Percentiles rank a stretch among this genome's conserved stretches.
These are phyloP conservation scores for Yamadazyma kitorensis DNA, from an alignment of 805 yeast genomes.

Conservation along the genomic window DNA sequence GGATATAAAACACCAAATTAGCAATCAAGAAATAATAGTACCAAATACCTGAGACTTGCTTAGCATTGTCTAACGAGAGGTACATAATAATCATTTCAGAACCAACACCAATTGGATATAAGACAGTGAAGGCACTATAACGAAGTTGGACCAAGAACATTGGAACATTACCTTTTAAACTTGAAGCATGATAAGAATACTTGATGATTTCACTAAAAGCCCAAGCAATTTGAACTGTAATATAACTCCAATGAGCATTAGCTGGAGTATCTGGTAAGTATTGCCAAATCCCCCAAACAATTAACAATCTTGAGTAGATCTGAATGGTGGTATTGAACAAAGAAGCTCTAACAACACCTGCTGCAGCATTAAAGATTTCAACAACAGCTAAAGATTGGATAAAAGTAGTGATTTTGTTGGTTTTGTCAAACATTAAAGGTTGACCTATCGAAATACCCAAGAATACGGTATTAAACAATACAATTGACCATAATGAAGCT, in stretches of 20 bases:
- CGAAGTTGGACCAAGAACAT: conserved; percentile 63
- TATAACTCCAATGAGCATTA: conserved; percentile 53
- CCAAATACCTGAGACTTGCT: conserved; percentile 42
- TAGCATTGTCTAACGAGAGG: conserved; percentile 72
- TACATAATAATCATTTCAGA: conserved; percentile 73
- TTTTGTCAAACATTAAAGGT: conserved; percentile 59
- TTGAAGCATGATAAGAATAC: conserved; percentile 81
- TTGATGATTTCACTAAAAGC: conserved; percentile 90
- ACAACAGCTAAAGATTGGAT: conserved; percentile 79
- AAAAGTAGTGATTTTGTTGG: conserved; percentile 55
- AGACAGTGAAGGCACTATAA: conserved; percentile 75
- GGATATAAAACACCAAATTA: conserved; percentile 67
- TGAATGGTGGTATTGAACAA: conserved; percentile 80
- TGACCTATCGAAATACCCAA: conserved; percentile 49
- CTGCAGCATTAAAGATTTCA: conserved; percentile 74
- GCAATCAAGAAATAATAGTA: conserved; percentile 56
- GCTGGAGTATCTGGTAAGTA: conserved; percentile 74
- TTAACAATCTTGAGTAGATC: conserved; percentile 77
- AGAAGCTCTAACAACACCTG: conserved; percentile 85
- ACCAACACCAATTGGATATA: conserved; percentile 92
- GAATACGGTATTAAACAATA: conserved; percentile 38
- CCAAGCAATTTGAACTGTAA: conserved; percentile 80
- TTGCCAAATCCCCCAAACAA: conserved; percentile 80
- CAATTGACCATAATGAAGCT: conserved; percentile 40
- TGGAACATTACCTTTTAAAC: conserved; percentile 55